Percentiles rank a stretch among this genome's conserved stretches.
Conservation (phyloP, 495 filamentous ascomycete genomes). For the Trichoderma reesei region DNA sequence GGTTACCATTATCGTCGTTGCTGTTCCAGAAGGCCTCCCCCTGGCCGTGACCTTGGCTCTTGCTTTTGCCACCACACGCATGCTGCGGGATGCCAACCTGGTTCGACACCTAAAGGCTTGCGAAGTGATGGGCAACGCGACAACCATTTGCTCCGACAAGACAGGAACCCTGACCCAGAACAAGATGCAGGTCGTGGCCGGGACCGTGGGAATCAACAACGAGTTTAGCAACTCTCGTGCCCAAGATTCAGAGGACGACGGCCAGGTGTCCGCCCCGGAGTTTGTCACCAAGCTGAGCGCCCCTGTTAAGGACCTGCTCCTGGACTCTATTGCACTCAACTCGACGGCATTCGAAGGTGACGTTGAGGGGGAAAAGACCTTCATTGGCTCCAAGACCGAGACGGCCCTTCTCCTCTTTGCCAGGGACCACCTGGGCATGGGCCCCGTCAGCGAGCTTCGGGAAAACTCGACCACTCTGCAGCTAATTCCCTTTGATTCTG, state of each 20-base stretch:
- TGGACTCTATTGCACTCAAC: constrained; percentile 72
- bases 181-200: constrained; percentile 81
- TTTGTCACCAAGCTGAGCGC: constrained; percentile 49
- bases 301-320: constrained; percentile 52
- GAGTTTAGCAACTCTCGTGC: constrained; percentile 45
- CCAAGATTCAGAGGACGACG: constrained; percentile 28
- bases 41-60: constrained; percentile 88
- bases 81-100: constrained; percentile 92
- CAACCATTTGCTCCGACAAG: constrained; percentile 93
- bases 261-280: constrained; percentile 33
- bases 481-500: constrained; percentile 77
- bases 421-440: constrained; percentile 66
- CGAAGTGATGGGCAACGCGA: constrained; percentile 98
- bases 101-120: constrained; percentile 86
- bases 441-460: constrained; percentile 56
- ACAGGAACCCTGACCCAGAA: constrained; percentile 93
- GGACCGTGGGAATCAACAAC: constrained; percentile 57
- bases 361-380: constrained; percentile 56
- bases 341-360: constrained; percentile 86
- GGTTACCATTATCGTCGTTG: constrained; percentile 91
- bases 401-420: constrained; percentile 55
- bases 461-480: constrained; percentile 60
- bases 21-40: constrained; percentile 87
- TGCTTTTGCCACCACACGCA: constrained; percentile 87
- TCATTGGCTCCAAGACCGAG: constrained; percentile 86